phyloP scores from a whole-genome alignment of 768 basidiomycete species.

The Termitomyces sp. region DNA sequence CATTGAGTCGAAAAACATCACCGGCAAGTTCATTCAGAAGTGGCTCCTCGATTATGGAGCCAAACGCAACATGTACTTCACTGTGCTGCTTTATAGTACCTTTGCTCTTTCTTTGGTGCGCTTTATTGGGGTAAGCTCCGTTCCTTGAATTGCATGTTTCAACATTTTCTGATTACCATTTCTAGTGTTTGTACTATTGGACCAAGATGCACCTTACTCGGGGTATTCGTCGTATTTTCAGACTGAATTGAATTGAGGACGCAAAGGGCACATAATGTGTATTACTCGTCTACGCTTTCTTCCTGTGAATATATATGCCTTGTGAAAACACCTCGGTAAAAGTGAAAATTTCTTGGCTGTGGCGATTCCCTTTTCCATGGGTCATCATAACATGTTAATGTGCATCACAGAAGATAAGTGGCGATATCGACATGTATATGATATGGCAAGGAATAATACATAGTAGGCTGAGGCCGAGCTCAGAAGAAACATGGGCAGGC shows the following conservation, averaged over 20 bases:
- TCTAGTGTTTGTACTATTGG: constrained; percentile 24
- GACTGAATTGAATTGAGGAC: constrained; percentile 15
- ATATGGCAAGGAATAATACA: too few species aligned
- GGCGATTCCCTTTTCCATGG: too few species aligned
- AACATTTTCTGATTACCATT: background rate
- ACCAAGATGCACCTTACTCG: constrained; percentile 18
- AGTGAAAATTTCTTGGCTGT: background rate
- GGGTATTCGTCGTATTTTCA: constrained; percentile 19
- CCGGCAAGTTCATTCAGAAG: constrained; percentile 26
- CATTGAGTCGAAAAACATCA: constrained; percentile 31
- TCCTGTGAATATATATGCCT: constrained; percentile 7
- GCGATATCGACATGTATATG: too few species aligned
- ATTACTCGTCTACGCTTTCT: constrained; percentile 5
- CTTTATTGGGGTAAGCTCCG: constrained; percentile 52
- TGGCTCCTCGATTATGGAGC: constrained; percentile 27
- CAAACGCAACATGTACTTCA: constrained; percentile 57
- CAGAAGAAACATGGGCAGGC: too few species aligned
- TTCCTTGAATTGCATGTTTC: background rate
- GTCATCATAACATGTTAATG: too few species aligned
- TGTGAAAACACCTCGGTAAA: constrained; percentile 4
- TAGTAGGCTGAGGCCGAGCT: too few species aligned
- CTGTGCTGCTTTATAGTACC: constrained; percentile 59
- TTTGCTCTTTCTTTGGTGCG: constrained; percentile 55
- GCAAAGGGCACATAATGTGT: background rate
- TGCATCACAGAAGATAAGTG: too few species aligned